Percentiles rank a stretch among this genome's conserved stretches.
Evolutionary conservation across 306 rosid genomes (phyloP).

Genomic region (Trifolium pratense): DNA sequence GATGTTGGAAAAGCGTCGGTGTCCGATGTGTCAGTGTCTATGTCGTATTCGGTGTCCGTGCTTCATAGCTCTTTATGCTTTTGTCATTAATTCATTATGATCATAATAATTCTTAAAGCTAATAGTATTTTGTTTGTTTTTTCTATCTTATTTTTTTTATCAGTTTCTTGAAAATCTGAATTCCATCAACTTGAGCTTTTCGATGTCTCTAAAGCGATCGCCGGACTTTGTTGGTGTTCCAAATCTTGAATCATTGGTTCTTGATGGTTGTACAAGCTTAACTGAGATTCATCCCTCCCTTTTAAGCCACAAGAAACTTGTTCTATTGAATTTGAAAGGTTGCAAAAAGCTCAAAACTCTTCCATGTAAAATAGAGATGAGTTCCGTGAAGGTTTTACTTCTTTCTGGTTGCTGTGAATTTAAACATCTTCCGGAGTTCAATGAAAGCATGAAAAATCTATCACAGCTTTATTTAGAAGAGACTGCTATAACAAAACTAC

Average conservation of each 20-base stretch:
- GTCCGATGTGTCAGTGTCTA: too few relatives aligned
- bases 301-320: slow-evolving; percentile 38
- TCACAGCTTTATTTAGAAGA: slow-evolving; percentile 32
- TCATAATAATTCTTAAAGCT: slow-evolving; percentile 22
- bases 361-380: slow-evolving; percentile 44
- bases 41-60: too few relatives aligned
- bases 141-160: not conserved
- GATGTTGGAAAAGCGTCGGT: too few relatives aligned
- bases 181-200: slow-evolving; percentile 42
- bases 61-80: not conserved
- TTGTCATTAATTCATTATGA: not conserved
- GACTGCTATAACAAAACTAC: slow-evolving; percentile 38
- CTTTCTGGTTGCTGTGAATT: slow-evolving; percentile 47
- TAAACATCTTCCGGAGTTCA: slow-evolving; percentile 44
- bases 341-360: slow-evolving; percentile 37
- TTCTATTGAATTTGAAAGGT: too few relatives aligned
- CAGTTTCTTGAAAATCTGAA: slow-evolving; percentile 39
- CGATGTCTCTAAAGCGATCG: slow-evolving; percentile 7
- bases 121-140: not conserved
- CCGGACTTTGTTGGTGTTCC: slow-evolving; percentile 40
- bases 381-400: slow-evolving; percentile 32
- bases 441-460: slow-evolving; percentile 30
- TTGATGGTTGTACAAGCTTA: slow-evolving; percentile 46
- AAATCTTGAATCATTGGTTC: slow-evolving; percentile 44
- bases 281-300: slow-evolving; percentile 42